These are phyloP conservation scores for Phallus indusiatus DNA, from an alignment of 768 basidiomycete genomes.

Conservation along the genomic window DNA sequence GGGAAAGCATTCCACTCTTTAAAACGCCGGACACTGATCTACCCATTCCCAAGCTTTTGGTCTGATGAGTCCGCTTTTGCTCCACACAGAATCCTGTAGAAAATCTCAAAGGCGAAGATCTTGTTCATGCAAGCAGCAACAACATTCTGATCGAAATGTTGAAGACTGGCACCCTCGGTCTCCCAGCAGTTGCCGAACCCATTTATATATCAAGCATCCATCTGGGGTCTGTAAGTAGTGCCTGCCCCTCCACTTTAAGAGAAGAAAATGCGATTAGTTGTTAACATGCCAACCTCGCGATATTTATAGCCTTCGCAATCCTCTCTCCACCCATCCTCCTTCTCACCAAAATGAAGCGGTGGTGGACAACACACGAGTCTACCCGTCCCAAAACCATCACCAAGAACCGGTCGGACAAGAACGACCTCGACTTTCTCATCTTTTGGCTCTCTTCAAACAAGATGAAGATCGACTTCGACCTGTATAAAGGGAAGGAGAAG, in stretches of 20 bases:
- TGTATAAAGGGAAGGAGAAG: background rate
- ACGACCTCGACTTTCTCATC: constrained; percentile 5
- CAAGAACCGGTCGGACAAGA: constrained; percentile 1
- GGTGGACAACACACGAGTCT: background rate
- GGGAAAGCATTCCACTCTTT: too few species aligned
- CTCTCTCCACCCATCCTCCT: constrained; percentile 8
- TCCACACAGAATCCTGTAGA: too few species aligned
- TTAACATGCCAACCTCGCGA: background rate
- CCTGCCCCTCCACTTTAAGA: background rate
- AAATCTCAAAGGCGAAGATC: background rate
- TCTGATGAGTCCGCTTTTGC: too few species aligned
- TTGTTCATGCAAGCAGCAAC: background rate
- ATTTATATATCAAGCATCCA: constrained; percentile 1
- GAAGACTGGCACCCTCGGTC: constrained; percentile 3
- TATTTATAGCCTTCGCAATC: background rate
- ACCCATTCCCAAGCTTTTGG: too few species aligned
- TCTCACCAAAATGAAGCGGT: constrained; percentile 10
- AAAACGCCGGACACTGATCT: too few species aligned
- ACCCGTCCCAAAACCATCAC: background rate
- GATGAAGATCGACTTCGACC: constrained; percentile 1
- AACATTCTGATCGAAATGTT: constrained; percentile 10
- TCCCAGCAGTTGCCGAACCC: constrained; percentile 3
- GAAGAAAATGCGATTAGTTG: too few species aligned
- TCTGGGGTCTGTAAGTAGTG: background rate
- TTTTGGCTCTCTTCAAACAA: background rate